A percentile compares a stretch with the other conserved stretches of the same genome.
Conservation (phyloP, 208 protist genomes). For the Acanthamoeba quina region DNA sequence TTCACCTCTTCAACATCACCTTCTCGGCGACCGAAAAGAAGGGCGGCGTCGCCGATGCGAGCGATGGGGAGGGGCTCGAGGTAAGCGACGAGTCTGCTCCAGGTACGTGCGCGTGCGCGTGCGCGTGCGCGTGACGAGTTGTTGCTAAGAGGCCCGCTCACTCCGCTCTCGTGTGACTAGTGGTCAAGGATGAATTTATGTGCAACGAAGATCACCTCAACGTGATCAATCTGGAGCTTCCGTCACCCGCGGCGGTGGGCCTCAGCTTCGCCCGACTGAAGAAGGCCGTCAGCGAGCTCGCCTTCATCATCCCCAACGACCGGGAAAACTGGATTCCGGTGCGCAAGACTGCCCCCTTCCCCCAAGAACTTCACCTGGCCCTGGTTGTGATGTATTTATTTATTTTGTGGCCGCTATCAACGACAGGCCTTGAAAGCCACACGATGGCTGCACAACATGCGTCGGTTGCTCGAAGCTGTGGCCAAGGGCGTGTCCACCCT, state of each 20-base stretch:
- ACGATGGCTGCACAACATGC: slow-evolving; percentile 2
- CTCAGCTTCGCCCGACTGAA: background rate
- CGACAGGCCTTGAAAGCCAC: slow-evolving; percentile 7
- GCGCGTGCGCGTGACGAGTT: background rate
- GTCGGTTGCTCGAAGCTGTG: background rate
- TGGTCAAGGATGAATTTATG: background rate
- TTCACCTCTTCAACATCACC: slow-evolving; percentile 6
- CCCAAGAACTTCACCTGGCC: background rate
- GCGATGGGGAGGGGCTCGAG: background rate
- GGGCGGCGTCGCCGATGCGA: background rate
- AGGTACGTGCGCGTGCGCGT: background rate
- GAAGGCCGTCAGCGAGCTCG: background rate
- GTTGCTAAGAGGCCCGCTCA: background rate
- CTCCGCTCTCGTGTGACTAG: background rate
- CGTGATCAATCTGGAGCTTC: background rate
- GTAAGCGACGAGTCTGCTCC: background rate
- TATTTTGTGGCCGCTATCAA: background rate
- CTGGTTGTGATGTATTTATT: background rate
- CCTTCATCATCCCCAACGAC: slow-evolving; percentile 27
- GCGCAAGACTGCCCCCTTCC: background rate
- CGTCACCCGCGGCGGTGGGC: background rate
- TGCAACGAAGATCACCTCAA: background rate
- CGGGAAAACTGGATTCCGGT: slow-evolving; percentile 16
- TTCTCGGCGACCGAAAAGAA: background rate
- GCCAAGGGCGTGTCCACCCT: background rate